phyloP scores from a whole-genome alignment of 768 basidiomycete genomes.

The Boletus insuetus region DNA sequence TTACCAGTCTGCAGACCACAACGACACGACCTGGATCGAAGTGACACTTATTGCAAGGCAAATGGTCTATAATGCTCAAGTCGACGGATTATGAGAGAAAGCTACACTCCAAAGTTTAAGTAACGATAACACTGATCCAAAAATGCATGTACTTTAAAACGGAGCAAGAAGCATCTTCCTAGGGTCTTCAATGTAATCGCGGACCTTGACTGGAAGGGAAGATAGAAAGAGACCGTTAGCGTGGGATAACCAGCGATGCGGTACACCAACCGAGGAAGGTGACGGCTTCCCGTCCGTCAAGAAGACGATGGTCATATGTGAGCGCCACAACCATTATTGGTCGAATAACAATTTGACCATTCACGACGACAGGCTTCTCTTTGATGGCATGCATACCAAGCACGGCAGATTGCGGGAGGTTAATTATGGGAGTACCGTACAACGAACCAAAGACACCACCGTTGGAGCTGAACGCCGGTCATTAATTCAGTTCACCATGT shows the following conservation, averaged over 20 bases:
- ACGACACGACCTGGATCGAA: too few relatives aligned
- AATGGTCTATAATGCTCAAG: slow-evolving; percentile 7
- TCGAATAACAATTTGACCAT: slow-evolving; percentile 94
- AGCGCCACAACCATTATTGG: slow-evolving; percentile 95
- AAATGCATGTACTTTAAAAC: slow-evolving; percentile 5
- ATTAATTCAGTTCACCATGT: neutral
- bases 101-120: slow-evolving; percentile 7
- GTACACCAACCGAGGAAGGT: slow-evolving; percentile 78
- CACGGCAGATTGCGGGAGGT: slow-evolving; percentile 92
- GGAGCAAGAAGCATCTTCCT: slow-evolving; percentile 76
- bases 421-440: slow-evolving; percentile 98
- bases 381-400: slow-evolving; percentile 97
- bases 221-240: slow-evolving; percentile 5
- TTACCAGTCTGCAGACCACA: too few relatives aligned
- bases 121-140: neutral
- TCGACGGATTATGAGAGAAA: slow-evolving; percentile 10
- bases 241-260: neutral
- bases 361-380: slow-evolving; percentile 84
- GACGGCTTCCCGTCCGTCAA: slow-evolving; percentile 94
- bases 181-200: slow-evolving; percentile 95
- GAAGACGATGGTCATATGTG: slow-evolving; percentile 92
- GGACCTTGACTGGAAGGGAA: slow-evolving; percentile 66
- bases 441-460: slow-evolving; percentile 98
- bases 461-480: slow-evolving; percentile 68
- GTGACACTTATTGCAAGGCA: neutral